These are phyloP conservation scores for Trichoderma aggressivum DNA, from an alignment of 2,329 filamentous ascomycete species.

Conservation along the genomic window DNA sequence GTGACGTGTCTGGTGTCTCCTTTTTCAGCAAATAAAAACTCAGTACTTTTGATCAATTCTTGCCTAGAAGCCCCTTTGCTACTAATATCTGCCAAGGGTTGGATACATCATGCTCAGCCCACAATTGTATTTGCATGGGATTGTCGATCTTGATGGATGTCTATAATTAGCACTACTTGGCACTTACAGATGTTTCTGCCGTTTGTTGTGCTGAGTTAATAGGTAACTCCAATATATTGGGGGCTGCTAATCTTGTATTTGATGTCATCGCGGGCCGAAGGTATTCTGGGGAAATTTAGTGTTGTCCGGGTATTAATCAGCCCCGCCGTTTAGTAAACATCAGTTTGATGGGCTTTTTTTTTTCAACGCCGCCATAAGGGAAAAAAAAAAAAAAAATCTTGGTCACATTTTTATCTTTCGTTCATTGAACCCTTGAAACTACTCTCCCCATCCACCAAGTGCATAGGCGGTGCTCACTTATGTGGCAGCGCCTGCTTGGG, in stretches of 20 bases:
- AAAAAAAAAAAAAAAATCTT: neutral
- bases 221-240: neutral
- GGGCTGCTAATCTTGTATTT: neutral
- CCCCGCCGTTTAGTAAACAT: neutral
- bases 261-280: neutral
- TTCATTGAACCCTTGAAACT: neutral
- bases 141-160: neutral
- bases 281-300: neutral
- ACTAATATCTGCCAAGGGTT: neutral
- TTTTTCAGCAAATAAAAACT: slow-evolving; percentile 13
- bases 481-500: neutral
- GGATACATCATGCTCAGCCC: neutral
- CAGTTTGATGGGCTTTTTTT: neutral
- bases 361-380: neutral
- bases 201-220: neutral
- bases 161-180: neutral
- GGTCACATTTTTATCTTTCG: neutral
- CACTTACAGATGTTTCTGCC: neutral
- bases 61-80: neutral
- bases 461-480: neutral
- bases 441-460: neutral
- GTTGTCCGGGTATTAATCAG: neutral
- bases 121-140: neutral
- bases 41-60: neutral
- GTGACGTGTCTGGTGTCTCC: slow-evolving; percentile 6